These are phyloP conservation scores for Xylaria sp. DNA, from an alignment of 2,329 filamentous ascomycete genomes.

Conservation along the genomic window DNA sequence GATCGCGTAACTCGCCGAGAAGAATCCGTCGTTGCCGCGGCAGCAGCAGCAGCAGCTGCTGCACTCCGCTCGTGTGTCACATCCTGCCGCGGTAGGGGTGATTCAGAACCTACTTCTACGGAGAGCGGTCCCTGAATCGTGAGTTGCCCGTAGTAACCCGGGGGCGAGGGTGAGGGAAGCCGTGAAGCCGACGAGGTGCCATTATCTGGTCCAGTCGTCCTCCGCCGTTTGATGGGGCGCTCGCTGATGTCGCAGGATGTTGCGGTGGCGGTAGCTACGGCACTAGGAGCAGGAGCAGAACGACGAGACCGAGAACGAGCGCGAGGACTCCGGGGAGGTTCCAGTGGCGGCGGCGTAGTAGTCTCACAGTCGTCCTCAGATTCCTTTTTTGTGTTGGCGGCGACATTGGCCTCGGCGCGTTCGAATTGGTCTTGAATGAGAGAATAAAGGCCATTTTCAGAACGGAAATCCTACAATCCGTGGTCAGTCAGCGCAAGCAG, in stretches of 20 bases:
- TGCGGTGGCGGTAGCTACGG: background rate
- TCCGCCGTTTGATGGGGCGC: conserved; percentile 46
- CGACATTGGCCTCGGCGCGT: conserved; percentile 55
- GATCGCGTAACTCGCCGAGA: conserved; percentile 44
- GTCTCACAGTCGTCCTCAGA: conserved; percentile 37
- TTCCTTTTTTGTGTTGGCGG: conserved; percentile 48
- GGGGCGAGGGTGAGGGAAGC: conserved; percentile 2
- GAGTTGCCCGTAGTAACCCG: background rate
- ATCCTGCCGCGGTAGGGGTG: background rate
- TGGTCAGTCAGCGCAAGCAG: conserved; percentile 32
- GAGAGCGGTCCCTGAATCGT: background rate
- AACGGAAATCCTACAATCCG: conserved; percentile 71
- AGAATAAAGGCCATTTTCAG: conserved; percentile 77
- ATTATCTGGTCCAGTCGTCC: conserved; percentile 38
- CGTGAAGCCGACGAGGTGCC: background rate
- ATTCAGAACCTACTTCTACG: background rate
- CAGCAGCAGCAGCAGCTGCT: too few species aligned
- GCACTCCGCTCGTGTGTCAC: conserved; percentile 3
- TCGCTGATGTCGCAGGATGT: conserved; percentile 46
- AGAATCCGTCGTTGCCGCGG: conserved; percentile 15
- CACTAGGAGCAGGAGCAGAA: background rate
- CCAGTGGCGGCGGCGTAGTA: too few species aligned
- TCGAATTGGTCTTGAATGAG: conserved; percentile 76
- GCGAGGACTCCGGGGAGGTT: background rate
- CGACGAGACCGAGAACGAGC: background rate